Conservation (phyloP, 139 green algal species). For the Mesotaenium endlicherianum region DNA sequence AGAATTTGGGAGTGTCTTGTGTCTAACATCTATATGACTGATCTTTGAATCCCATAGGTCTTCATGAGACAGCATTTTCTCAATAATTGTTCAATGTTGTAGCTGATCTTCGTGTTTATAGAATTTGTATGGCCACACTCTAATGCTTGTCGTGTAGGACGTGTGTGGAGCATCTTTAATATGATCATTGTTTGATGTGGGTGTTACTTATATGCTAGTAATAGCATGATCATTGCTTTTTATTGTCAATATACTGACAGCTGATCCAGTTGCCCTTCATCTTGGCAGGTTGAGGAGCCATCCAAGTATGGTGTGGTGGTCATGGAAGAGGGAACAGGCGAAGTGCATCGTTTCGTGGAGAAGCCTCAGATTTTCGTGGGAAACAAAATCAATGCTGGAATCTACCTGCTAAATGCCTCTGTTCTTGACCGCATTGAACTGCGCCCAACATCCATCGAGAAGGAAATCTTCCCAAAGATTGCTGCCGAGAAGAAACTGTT, state of each 20-base stretch:
- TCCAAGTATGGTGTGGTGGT: slow-evolving; percentile 98
- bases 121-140: too few relatives aligned
- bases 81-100: too few relatives aligned
- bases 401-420: slow-evolving; percentile 82
- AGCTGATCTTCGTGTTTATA: background rate
- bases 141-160: too few relatives aligned
- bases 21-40: too few relatives aligned
- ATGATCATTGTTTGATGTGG: too few relatives aligned
- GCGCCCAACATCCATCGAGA: slow-evolving; percentile 70
- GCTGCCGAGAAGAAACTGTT: slow-evolving; percentile 81
- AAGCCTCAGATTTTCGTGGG: slow-evolving; percentile 85
- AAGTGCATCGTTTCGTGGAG: slow-evolving; percentile 88
- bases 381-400: slow-evolving; percentile 99
- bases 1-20: too few relatives aligned
- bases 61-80: background rate
- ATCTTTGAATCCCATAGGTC: too few relatives aligned
- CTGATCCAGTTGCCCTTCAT: too few relatives aligned
- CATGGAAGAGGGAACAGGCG: slow-evolving; percentile 69
- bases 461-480: slow-evolving; percentile 91
- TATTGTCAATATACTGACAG: too few relatives aligned
- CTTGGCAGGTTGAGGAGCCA: slow-evolving; percentile 59
- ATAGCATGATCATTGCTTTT: too few relatives aligned
- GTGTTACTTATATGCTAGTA: too few relatives aligned
- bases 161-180: too few relatives aligned
- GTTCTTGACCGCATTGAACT: slow-evolving; percentile 92